Percentiles rank a stretch among this genome's conserved stretches.
phyloP scores from a whole-genome alignment of 148 eudicot species.

The Persicaria tinctoria region DNA sequence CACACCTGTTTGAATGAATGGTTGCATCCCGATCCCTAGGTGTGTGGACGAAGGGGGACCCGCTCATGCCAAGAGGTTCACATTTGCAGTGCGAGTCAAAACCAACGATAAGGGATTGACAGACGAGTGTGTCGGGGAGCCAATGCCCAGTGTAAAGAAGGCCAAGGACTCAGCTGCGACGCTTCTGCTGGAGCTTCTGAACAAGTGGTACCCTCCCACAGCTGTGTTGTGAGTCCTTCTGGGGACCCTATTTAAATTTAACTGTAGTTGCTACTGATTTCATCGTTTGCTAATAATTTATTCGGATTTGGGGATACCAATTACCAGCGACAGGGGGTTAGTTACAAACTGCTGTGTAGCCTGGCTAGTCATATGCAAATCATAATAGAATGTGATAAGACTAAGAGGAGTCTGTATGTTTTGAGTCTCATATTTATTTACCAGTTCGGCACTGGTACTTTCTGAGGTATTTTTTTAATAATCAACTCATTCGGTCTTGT shows the following conservation, averaged over 20 bases:
- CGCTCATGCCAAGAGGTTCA: conserved; percentile 91
- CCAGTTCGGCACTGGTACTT: too few relatives aligned
- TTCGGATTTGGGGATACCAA: too few relatives aligned
- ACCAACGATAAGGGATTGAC: conserved; percentile 88
- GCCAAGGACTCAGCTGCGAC: conserved; percentile 97
- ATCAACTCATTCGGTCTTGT: too few relatives aligned
- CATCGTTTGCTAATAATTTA: too few relatives aligned
- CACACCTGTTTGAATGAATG: neutral
- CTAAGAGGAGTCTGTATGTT: too few relatives aligned
- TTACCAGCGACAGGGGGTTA: too few relatives aligned
- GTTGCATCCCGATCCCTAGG: conserved; percentile 25
- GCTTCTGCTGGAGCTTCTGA: conserved; percentile 81
- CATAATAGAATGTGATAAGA: too few relatives aligned
- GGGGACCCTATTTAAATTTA: neutral
- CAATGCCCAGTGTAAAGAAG: conserved; percentile 98
- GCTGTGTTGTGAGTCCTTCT: neutral
- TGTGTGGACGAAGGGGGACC: conserved; percentile 97
- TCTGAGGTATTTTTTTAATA: too few relatives aligned
- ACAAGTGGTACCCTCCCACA: conserved; percentile 42
- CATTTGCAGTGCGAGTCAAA: conserved; percentile 80
- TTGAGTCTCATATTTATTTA: too few relatives aligned
- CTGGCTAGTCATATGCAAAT: too few relatives aligned
- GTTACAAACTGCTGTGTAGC: too few relatives aligned
- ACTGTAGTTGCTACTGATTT: too few relatives aligned
- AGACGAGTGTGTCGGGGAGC: conserved; percentile 92